Base-by-base conservation (phyloP, 2,329 filamentous ascomycete species). In the Aureobasidium sp. region DNA sequence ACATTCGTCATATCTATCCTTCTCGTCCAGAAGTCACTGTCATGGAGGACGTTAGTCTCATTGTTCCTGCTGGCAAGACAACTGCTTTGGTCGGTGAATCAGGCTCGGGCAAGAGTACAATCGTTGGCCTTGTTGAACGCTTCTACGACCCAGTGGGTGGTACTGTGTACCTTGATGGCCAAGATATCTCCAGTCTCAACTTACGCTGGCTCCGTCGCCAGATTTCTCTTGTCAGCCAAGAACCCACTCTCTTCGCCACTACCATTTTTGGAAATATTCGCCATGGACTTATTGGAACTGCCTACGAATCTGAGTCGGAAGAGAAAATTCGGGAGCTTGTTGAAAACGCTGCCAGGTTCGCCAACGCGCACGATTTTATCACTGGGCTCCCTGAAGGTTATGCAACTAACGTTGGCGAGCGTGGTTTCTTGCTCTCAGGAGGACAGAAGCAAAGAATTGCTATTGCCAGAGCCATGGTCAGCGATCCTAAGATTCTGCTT, bases 401-500 rank as follows among this genome's bases (percentile, higher is more conserved):
- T 69, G 84, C 96, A 67, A 97, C 94, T 0, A 87, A 95, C 67
- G 93, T 97, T n/a, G 94, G 94, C 62, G 92, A 97, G 74, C 87
- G 92, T 65, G 94, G 94, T 10, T 96, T 96, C 72, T 78, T 97
- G 59, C 81, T 99, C 9, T 96, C 90, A 61, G 94, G 94, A 73
- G 94, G 94, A 39, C 94, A 99, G 76, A 96, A 97, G 75, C 94
- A 97, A 76, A 90, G 94, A 68, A 95, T 97, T 71, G 92, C 93
- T 13, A 97, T 97, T 74, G 92, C 93, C 8, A 83, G 92, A 70
- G 92, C 92, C 43, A 84, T 97, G 62, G 90, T 97, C 34, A 93
- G 89, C 20, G 89, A 97, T 69, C 93, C 93, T 0, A 95, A 92
- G 77, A 87, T 99, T 69, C 81, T 99, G 1, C 82, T 99, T 0